Evolutionary conservation across 2,329 filamentous ascomycete genomes (phyloP).

Genomic region (Talaromyces rugulosus): DNA sequence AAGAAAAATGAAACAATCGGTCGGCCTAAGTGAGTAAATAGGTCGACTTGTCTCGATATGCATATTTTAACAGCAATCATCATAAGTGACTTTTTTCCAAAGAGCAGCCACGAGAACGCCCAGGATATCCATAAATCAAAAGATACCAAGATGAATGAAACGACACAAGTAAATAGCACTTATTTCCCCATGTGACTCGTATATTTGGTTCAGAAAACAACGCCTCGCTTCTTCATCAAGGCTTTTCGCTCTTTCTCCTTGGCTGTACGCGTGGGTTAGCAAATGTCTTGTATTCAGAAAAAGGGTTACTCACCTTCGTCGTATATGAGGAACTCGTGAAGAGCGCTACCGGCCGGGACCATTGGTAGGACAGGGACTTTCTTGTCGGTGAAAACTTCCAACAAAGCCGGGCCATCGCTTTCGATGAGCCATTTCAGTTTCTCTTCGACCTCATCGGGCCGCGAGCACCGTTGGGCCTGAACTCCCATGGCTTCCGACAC

Average conservation of each 20-base stretch:
- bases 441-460: slow-evolving; percentile 72
- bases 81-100: slow-evolving; percentile 3
- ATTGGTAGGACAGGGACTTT: slow-evolving; percentile 85
- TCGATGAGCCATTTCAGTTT: slow-evolving; percentile 85
- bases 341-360: slow-evolving; percentile 80
- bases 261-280: slow-evolving; percentile 42
- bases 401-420: slow-evolving; percentile 81
- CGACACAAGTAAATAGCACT: neutral
- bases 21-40: neutral
- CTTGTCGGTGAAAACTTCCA: slow-evolving; percentile 86
- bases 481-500: slow-evolving; percentile 88
- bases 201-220: slow-evolving; percentile 3
- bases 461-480: slow-evolving; percentile 65
- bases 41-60: neutral
- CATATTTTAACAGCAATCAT: neutral
- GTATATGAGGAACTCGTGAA: slow-evolving; percentile 92
- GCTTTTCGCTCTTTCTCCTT: slow-evolving; percentile 66
- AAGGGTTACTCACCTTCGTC: slow-evolving; percentile 60
- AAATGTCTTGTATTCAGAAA: slow-evolving; percentile 3
- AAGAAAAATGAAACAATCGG: neutral
- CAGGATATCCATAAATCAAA: slow-evolving; percentile 38
- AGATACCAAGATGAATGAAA: slow-evolving; percentile 19
- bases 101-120: slow-evolving; percentile 25
- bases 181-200: neutral
- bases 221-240: slow-evolving; percentile 60